These are phyloP conservation scores for Tricholoma hemisulphureum DNA, from an alignment of 768 basidiomycete genomes.

Conservation along the genomic window DNA sequence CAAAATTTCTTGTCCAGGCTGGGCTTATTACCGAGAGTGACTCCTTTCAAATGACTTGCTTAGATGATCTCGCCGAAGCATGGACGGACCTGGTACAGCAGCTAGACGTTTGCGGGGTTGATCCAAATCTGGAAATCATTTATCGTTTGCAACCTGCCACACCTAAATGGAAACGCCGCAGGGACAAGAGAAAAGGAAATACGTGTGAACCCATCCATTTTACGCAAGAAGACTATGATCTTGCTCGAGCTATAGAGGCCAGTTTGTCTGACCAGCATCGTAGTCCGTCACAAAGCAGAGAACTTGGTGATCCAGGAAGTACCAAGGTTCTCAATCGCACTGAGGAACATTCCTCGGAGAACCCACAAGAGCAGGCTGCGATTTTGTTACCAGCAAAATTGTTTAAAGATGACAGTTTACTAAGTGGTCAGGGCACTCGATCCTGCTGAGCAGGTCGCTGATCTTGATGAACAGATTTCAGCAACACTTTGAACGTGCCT, in stretches of 20 bases:
- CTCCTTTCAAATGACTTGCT: constrained; percentile 27
- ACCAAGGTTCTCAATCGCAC: background rate
- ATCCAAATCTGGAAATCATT: constrained; percentile 44
- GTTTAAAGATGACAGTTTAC: background rate
- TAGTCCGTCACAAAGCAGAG: constrained; percentile 6
- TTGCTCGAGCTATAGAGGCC: constrained; percentile 46
- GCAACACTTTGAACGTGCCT: background rate
- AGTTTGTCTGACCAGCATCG: constrained; percentile 34
- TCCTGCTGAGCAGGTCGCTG: background rate
- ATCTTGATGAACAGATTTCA: background rate
- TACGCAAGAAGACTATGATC: constrained; percentile 38
- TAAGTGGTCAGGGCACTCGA: background rate
- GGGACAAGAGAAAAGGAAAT: constrained; percentile 13
- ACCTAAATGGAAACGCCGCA: constrained; percentile 13
- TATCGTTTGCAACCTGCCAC: constrained; percentile 45
- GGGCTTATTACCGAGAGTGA: constrained; percentile 26
- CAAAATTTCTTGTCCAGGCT: constrained; percentile 45
- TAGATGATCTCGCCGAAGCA: constrained; percentile 36
- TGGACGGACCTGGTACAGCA: constrained; percentile 31
- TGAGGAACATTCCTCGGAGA: background rate
- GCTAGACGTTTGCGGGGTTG: constrained; percentile 33
- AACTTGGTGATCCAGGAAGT: background rate
- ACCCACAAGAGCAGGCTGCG: background rate
- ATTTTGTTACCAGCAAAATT: background rate
- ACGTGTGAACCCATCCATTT: background rate